phyloP scores from a whole-genome alignment of 345 rosid genomes.

The Dovyalis caffra region DNA sequence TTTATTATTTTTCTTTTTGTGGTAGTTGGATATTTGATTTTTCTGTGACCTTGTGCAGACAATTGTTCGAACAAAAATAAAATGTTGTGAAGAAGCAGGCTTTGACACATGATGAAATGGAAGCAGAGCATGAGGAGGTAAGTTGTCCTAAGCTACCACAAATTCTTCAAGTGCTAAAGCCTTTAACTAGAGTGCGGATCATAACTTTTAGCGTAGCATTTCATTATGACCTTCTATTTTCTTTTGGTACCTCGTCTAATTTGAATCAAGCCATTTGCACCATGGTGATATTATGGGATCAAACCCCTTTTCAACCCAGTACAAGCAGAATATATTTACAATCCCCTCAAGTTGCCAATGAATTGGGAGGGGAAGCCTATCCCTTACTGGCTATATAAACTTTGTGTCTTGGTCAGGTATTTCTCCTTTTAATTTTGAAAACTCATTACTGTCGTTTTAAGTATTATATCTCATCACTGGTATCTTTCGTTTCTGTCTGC shows the following conservation, averaged over 20 bases:
- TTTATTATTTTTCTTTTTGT: neutral
- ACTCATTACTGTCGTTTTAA: neutral
- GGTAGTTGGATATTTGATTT: neutral
- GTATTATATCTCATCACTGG: neutral
- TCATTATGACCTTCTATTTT: neutral
- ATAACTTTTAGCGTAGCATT: neutral
- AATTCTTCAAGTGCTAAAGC: neutral
- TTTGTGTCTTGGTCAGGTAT: slow-evolving; percentile 97
- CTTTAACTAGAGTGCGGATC: neutral
- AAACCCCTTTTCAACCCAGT: neutral
- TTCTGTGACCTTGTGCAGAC: slow-evolving; percentile 42
- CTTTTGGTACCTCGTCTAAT: neutral
- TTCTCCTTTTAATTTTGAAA: neutral
- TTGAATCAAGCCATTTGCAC: neutral
- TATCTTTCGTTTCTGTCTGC: neutral
- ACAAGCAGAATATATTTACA: slow-evolving; percentile 34
- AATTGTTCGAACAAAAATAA: slow-evolving; percentile 67
- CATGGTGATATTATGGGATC: neutral
- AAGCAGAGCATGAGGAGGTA: slow-evolving; percentile 91
- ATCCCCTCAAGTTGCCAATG: slow-evolving; percentile 94
- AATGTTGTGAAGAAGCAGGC: slow-evolving; percentile 96
- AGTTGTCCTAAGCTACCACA: slow-evolving; percentile 9
- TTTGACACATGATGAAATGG: slow-evolving; percentile 91
- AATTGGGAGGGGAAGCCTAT: slow-evolving; percentile 99
- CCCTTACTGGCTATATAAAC: slow-evolving; percentile 99